These are phyloP conservation scores for Carpinus fangiana DNA, from an alignment of 306 rosid species.

Conservation along the genomic window DNA sequence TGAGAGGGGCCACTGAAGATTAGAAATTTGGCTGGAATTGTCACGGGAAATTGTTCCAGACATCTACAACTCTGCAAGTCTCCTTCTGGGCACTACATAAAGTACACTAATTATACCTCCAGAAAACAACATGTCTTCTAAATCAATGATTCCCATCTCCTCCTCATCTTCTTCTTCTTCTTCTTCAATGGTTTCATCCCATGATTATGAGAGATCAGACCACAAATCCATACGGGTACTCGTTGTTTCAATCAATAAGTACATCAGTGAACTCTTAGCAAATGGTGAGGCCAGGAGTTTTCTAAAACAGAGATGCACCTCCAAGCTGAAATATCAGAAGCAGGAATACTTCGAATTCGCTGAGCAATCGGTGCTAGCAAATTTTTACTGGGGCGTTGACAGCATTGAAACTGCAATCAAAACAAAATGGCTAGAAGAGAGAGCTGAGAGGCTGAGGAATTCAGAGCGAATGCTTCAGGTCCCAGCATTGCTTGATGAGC, in stretches of 20 bases:
- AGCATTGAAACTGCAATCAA: constrained; percentile 60
- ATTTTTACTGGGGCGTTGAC: constrained; percentile 68
- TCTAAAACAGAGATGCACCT: constrained; percentile 48
- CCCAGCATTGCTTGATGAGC: constrained; percentile 73
- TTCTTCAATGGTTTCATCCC: constrained; percentile 27
- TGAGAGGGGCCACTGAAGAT: constrained; percentile 32
- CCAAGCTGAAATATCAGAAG: constrained; percentile 50
- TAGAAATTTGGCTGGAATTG: constrained; percentile 40
- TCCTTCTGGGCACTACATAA: constrained; percentile 12
- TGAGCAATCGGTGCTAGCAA: constrained; percentile 65
- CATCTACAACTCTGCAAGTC: constrained; percentile 20
- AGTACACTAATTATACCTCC: neutral
- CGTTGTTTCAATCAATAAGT: constrained; percentile 50
- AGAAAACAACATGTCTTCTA: constrained; percentile 26
- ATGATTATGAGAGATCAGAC: constrained; percentile 45
- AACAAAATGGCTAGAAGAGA: constrained; percentile 40
- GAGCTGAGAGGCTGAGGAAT: constrained; percentile 38
- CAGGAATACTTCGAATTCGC: constrained; percentile 66
- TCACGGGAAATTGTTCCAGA: constrained; percentile 62
- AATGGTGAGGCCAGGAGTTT: constrained; percentile 46
- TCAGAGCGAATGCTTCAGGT: constrained; percentile 86
- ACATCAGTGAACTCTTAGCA: constrained; percentile 44
- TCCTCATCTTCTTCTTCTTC: constrained; percentile 16
- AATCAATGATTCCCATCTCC: constrained; percentile 19
- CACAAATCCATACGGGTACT: constrained; percentile 53